phyloP scores from a whole-genome alignment of 768 basidiomycete genomes.

The Sporobolomyces roseus region DNA sequence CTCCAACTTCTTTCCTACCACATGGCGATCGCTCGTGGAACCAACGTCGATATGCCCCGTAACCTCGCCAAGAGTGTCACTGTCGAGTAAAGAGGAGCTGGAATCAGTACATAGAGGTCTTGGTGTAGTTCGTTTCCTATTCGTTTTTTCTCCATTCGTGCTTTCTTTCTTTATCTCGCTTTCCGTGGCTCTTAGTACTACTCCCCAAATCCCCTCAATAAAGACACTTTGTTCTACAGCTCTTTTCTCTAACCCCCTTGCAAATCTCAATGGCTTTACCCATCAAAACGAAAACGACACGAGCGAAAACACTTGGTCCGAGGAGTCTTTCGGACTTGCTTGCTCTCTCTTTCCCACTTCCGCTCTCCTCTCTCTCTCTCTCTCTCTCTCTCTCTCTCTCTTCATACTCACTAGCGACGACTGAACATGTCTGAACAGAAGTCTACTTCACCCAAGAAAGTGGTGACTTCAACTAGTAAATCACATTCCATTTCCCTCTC shows the following conservation, averaged over 20 bases:
- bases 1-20: conserved; percentile 94
- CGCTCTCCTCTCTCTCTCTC: background rate
- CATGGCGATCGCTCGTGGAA: conserved; percentile 88
- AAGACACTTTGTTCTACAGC: too few relatives aligned
- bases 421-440: too few relatives aligned
- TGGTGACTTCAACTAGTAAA: too few relatives aligned
- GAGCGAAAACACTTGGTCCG: too few relatives aligned
- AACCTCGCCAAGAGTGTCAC: conserved; percentile 35
- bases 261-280: too few relatives aligned
- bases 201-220: too few relatives aligned
- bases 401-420: too few relatives aligned
- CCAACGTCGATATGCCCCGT: conserved; percentile 62
- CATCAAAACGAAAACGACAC: too few relatives aligned
- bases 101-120: too few relatives aligned
- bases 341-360: background rate
- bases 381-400: background rate
- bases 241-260: background rate
- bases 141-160: background rate
- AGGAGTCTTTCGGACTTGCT: too few relatives aligned
- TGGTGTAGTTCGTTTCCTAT: background rate
- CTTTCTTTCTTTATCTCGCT: background rate
- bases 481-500: background rate
- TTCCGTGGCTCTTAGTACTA: too few relatives aligned
- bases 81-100: conserved; percentile 27
- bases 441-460: too few relatives aligned